These are phyloP conservation scores for Phytophthora quininea DNA, from an alignment of 352 stramenopile genomes.

Conservation along the genomic window DNA sequence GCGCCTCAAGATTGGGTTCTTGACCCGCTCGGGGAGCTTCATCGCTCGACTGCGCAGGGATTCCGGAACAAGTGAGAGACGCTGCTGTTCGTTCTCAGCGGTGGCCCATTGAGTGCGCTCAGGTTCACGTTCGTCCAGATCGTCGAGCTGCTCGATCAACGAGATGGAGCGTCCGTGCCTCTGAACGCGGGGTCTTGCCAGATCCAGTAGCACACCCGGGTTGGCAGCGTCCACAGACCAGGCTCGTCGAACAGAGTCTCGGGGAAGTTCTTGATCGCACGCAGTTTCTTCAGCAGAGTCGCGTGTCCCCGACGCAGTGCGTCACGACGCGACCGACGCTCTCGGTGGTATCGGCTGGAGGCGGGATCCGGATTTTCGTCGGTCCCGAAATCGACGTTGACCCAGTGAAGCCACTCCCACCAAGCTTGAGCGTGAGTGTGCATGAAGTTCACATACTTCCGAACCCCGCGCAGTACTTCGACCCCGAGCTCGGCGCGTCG, in stretches of 20 bases:
- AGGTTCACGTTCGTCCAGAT: too few species aligned
- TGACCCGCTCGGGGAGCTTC: too few species aligned
- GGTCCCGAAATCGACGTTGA: neutral
- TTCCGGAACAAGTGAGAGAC: too few species aligned
- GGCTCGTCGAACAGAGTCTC: neutral
- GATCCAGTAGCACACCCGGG: neutral
- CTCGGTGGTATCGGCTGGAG: neutral
- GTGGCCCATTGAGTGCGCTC: too few species aligned
- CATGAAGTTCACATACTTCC: neutral
- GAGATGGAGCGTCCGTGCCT: too few species aligned
- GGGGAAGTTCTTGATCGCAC: neutral
- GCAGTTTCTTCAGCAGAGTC: neutral
- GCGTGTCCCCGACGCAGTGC: neutral
- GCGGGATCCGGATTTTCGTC: too few species aligned
- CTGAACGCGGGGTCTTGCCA: neutral
- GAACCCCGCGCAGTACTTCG: neutral
- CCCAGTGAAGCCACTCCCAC: slow-evolving; percentile 6
- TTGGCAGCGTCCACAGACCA: neutral
- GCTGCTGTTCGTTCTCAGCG: too few species aligned
- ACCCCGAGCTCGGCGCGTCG: neutral
- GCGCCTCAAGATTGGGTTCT: too few species aligned
- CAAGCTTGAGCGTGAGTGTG: neutral
- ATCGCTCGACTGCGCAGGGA: too few species aligned
- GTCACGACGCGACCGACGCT: neutral
- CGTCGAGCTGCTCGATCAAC: too few species aligned